Evolutionary conservation across 2,329 filamentous ascomycete genomes (phyloP), one percentile per base, ranked within the genome.

Genomic region (Teratosphaeria destructans): DNA sequence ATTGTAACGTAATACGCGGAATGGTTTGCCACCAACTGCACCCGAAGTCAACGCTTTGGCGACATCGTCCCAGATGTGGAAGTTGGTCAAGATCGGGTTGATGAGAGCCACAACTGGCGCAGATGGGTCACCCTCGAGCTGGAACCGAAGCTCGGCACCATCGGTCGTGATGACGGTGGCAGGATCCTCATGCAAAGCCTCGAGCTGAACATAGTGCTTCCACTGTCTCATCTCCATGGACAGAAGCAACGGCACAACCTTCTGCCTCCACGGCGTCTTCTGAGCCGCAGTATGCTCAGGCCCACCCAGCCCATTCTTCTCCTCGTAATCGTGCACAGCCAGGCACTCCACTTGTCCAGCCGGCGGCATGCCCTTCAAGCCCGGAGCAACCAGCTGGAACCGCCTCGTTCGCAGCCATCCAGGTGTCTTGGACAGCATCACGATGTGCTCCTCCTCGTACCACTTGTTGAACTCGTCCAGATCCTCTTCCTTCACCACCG

Each of bases 51-150:
- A 80, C n/a, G 82, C 75, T 0, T 77, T 75, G 0, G 94, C 76
- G 61, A 95, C 83, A 1, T 79, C 78, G 66, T 94, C 87, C 90
- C 90, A 95, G 82, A 95, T 94, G 71, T 82, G 79, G 64, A 87
- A 81, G 55, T 86, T 85, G 2, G 89, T 89, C 7, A 95, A 82
- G 56, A 95, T 85, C 1, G 87, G 92, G 77, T 95, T 95, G 74
- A 81, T 81, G 65, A 92, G 87, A 23, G 90, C 85, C 11, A 95
- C 79, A 0, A 87, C 81, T 0, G 90, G 90, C 0, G 89, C 88
- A 23, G 81, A 70, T 0, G 85, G 82, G 35, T 85, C 79, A 58
- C 90, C 90, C 72, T 94, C 88, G 1, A 95, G 80, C 14, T 85
- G 82, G 74, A 90, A 95, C 0, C 85, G 84, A 14, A 95, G 81